A percentile compares a stretch with the other conserved stretches of the same genome.
Evolutionary conservation across 768 basidiomycete species (phyloP).

Genomic region (Hericium rajendrae): DNA sequence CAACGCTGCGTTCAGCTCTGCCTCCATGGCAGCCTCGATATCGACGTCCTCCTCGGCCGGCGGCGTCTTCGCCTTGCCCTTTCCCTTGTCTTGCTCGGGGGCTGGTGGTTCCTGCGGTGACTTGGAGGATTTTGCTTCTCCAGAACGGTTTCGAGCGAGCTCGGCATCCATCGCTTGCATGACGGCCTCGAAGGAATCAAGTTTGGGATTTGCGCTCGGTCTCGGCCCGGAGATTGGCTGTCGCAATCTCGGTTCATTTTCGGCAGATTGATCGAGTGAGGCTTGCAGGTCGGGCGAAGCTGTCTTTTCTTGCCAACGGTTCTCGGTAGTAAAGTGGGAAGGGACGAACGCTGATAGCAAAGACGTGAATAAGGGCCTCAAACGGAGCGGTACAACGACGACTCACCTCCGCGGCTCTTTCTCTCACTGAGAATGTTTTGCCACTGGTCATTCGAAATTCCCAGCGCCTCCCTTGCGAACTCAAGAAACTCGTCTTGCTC

Average conservation of each 20-base stretch:
- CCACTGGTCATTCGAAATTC: constrained; percentile 88
- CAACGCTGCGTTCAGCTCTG: constrained; percentile 63
- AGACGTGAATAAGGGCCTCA: not conserved
- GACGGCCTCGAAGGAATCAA: constrained; percentile 91
- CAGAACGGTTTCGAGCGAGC: constrained; percentile 39
- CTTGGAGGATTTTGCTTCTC: constrained; percentile 4
- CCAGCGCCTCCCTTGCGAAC: constrained; percentile 87
- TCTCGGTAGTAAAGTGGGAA: constrained; percentile 8
- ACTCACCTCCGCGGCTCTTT: constrained; percentile 70
- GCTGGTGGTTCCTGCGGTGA: not conserved
- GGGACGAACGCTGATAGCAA: constrained; percentile 18
- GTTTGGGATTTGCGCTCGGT: constrained; percentile 49
- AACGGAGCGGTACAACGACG: not conserved
- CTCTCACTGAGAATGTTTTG: constrained; percentile 75
- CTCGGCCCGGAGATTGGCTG: constrained; percentile 26
- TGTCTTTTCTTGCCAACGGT: not conserved
- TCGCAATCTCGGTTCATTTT: not conserved
- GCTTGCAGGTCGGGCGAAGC: not conserved
- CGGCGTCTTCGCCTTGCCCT: constrained; percentile 34
- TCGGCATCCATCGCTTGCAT: constrained; percentile 95
- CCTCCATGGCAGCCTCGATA: constrained; percentile 84
- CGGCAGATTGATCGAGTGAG: not conserved
- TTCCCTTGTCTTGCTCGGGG: constrained; percentile 28
- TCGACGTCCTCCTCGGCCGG: constrained; percentile 46
- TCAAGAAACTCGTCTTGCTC: constrained; percentile 94